A percentile compares a stretch with the other conserved stretches of the same genome.
Conservation (phyloP, 108 stramenopile genomes). For the Schizochytrium sp. region DNA sequence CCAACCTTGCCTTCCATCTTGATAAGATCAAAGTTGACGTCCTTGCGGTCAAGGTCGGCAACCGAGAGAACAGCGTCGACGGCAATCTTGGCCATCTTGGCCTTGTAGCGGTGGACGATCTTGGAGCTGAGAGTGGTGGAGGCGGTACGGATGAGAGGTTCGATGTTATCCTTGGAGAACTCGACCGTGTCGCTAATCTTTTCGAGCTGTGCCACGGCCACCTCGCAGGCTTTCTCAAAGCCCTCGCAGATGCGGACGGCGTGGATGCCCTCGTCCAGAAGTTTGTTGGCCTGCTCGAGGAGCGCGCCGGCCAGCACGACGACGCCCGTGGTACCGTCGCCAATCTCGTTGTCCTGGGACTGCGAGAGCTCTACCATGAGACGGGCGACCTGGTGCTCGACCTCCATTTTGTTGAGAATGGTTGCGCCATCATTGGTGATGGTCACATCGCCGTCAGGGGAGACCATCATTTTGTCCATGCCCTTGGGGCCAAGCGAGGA, state of each 20-base stretch:
- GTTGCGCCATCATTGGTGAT: constrained; percentile 99
- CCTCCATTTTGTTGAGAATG: constrained; percentile 87
- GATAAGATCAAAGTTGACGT: constrained; percentile 99
- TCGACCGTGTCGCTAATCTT: constrained; percentile 75
- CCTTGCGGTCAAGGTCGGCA: constrained; percentile 86
- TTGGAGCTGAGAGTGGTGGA: constrained; percentile 91
- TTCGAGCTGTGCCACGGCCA: constrained; percentile 74
- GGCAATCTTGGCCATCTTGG: constrained; percentile 88
- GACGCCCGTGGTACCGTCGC: constrained; percentile 98
- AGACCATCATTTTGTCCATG: constrained; percentile 98
- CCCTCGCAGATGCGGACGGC: constrained; percentile 94
- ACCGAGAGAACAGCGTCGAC: constrained; percentile 89
- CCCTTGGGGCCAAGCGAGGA: constrained; percentile 94
- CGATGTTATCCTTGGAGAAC: constrained; percentile 70
- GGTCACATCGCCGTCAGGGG: constrained; percentile 93
- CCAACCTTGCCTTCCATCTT: constrained; percentile 99
- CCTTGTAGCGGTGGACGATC: constrained; percentile 89
- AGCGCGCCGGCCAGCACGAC: constrained; percentile 95
- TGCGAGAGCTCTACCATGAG: constrained; percentile 90
- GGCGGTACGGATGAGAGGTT: constrained; percentile 75
- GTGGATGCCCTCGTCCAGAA: constrained; percentile 83
- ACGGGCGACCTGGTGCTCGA: constrained; percentile 86
- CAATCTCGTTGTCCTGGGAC: constrained; percentile 98
- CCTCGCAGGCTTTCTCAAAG: constrained; percentile 83
- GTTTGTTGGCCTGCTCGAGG: constrained; percentile 90